phyloP scores from a whole-genome alignment of 768 basidiomycete species.

The Suillus placidus region DNA sequence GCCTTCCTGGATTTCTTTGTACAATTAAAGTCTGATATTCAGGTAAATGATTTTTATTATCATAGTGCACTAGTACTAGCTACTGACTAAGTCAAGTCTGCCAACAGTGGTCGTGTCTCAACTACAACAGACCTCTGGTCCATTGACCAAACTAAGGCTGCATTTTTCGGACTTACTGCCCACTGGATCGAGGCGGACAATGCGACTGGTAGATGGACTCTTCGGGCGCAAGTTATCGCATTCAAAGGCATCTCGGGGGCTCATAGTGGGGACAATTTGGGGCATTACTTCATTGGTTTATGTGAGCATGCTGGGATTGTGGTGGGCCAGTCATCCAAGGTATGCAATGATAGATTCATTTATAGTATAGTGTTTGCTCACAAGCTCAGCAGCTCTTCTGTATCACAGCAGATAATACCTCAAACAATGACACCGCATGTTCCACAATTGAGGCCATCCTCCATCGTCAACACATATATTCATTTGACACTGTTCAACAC shows the following conservation, averaged over 20 bases:
- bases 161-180: conserved; percentile 23
- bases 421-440: conserved; percentile 27
- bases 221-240: conserved; percentile 25
- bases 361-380: conserved; percentile 6
- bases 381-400: conserved; percentile 22
- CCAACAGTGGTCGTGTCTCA: conserved; percentile 16
- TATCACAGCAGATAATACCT: conserved; percentile 29
- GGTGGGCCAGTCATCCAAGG: conserved; percentile 21
- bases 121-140: conserved; percentile 21
- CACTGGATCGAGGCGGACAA: conserved; percentile 26
- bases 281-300: conserved; percentile 26
- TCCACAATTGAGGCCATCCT: conserved; percentile 21
- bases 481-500: conserved; percentile 21
- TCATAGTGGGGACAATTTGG: conserved; percentile 33
- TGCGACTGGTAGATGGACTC: conserved; percentile 23
- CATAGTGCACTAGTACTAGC: background rate
- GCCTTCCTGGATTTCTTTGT: conserved; percentile 14
- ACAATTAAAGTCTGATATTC: conserved; percentile 9
- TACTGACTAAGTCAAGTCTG: conserved; percentile 12
- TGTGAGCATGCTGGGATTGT: conserved; percentile 31
- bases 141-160: conserved; percentile 21
- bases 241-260: conserved; percentile 27
- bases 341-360: conserved; percentile 14
- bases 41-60: conserved; percentile 12
- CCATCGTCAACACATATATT: background rate